Percentiles rank a stretch among this genome's conserved stretches.
Evolutionary conservation across 768 basidiomycete genomes (phyloP).

Genomic region (Leccinum rimulosum): DNA sequence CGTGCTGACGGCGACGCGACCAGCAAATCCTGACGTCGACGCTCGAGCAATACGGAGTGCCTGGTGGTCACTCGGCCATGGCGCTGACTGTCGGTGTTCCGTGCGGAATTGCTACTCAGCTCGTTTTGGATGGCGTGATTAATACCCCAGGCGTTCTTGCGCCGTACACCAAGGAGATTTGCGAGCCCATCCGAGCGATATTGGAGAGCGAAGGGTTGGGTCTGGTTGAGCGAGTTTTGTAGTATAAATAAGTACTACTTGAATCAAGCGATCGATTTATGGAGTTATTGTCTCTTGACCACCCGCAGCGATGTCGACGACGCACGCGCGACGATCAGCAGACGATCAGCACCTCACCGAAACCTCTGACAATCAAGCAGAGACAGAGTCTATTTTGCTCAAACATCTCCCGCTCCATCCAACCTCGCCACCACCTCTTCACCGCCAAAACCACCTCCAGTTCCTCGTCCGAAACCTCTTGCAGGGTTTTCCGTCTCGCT

Average conservation of each 20-base stretch:
- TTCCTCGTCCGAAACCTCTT: constrained; percentile 70
- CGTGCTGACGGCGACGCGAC: constrained; percentile 2
- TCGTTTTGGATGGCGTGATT: constrained; percentile 85
- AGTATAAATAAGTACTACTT: not conserved
- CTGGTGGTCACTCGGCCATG: constrained; percentile 85
- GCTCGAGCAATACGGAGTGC: constrained; percentile 82
- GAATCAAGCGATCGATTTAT: not conserved
- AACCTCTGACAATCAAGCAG: constrained; percentile 60
- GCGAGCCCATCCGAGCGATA: constrained; percentile 64
- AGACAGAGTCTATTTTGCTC: constrained; percentile 65
- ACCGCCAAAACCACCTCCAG: constrained; percentile 67
- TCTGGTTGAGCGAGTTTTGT: constrained; percentile 63
- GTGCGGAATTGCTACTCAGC: constrained; percentile 90
- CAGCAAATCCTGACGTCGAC: constrained; percentile 89
- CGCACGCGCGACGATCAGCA: constrained; percentile 36
- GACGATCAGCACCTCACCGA: constrained; percentile 60
- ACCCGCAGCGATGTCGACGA: constrained; percentile 12
- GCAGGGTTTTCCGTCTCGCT: constrained; percentile 79
- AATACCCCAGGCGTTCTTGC: constrained; percentile 75
- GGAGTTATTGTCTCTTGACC: not conserved
- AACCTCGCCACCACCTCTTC: constrained; percentile 38
- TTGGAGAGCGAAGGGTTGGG: constrained; percentile 77
- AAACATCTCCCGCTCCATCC: constrained; percentile 45
- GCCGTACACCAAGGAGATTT: constrained; percentile 85
- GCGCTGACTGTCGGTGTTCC: constrained; percentile 89